Conservation (phyloP, 169 alveolate species). For the Plasmodium sp. region DNA sequence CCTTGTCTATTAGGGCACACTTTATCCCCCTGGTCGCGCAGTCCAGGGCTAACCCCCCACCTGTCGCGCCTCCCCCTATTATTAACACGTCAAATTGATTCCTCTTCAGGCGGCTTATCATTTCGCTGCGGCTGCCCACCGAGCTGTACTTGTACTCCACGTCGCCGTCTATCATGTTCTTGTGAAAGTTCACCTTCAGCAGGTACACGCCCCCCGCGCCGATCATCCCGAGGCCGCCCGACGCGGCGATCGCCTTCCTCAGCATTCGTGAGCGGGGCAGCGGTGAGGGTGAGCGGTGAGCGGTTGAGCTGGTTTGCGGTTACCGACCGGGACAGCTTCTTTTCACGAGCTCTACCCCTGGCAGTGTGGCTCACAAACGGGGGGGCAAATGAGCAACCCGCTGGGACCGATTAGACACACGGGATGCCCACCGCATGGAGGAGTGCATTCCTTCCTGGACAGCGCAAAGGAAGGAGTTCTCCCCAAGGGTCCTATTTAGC, state of each 20-base stretch:
- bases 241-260: slow-evolving; percentile 1
- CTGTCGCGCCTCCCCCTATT: slow-evolving; percentile 95
- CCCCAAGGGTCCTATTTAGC: neutral
- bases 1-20: slow-evolving; percentile 91
- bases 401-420: neutral
- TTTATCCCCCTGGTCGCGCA: slow-evolving; percentile 94
- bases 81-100: slow-evolving; percentile 88
- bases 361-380: no score
- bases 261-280: neutral
- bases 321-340: no score
- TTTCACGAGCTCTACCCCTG: no score
- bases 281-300: neutral
- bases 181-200: slow-evolving; percentile 51
- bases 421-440: neutral
- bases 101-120: slow-evolving; percentile 79
- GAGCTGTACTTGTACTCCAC: slow-evolving; percentile 75
- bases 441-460: neutral
- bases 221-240: slow-evolving; percentile 20
- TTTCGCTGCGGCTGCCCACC: slow-evolving; percentile 75
- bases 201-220: slow-evolving; percentile 33
- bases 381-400: neutral
- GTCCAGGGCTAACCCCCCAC: slow-evolving; percentile 92
- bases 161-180: slow-evolving; percentile 80
- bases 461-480: neutral
- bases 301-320: neutral